Conservation (phyloP, 306 rosid genomes). For the Fagus crenata region DNA sequence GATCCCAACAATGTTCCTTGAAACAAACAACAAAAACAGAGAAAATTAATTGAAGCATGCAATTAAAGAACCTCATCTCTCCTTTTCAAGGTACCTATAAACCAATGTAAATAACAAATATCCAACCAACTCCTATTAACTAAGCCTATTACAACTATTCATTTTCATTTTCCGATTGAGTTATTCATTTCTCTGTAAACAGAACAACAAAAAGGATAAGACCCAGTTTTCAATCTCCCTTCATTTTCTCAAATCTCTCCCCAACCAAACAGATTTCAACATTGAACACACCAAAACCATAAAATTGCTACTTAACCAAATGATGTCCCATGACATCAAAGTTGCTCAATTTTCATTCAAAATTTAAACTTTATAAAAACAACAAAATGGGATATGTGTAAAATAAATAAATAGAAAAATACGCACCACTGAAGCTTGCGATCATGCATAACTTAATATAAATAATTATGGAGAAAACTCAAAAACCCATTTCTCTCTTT, state of each 20-base stretch:
- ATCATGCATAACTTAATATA: conserved; percentile 5
- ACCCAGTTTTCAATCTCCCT: conserved; percentile 1
- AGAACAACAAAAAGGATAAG: neutral
- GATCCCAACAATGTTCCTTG: conserved; percentile 9
- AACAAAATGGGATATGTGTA: too few species aligned
- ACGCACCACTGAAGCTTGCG: conserved; percentile 6
- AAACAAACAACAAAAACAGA: conserved; percentile 16
- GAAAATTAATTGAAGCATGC: conserved; percentile 12
- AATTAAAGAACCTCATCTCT: neutral
- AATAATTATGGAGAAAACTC: conserved; percentile 20
- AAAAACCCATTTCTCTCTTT: conserved; percentile 12
- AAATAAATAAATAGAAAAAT: neutral
- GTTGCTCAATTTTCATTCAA: neutral
- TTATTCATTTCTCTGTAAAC: conserved; percentile 11
- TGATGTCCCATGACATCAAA: conserved; percentile 5
- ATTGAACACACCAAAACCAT: neutral
- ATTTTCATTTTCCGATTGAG: conserved; percentile 1
- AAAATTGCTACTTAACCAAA: conserved; percentile 8
- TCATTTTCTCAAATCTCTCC: neutral
- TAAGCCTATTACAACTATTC: conserved; percentile 5
- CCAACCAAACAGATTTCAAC: conserved; percentile 1
- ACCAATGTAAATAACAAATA: conserved; percentile 18
- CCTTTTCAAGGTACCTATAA: conserved; percentile 12
- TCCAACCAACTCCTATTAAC: neutral
- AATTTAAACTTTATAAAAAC: neutral